Evolutionary conservation across 169 alveolate species (phyloP), one percentile per base, ranked within the genome.

Genomic region (Plasmodium relictum): DNA sequence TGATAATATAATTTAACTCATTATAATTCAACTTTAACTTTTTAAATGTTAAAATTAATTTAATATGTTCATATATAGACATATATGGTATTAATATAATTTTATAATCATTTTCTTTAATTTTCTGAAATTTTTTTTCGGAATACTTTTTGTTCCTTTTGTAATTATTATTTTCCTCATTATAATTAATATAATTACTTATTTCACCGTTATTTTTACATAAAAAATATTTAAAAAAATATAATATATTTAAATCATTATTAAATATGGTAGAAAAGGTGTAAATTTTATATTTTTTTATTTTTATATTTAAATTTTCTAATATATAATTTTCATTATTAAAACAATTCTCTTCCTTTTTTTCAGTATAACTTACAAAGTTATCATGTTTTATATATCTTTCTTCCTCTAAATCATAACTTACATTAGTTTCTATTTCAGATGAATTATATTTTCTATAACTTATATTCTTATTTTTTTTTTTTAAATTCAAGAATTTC

Each of bases 41-140:
- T 70, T 85, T 85, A 48, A 42, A 85, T 5, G 65, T 85, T 26
- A 85, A 18, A 16, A 85, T 70, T 10, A 85, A 3, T 5, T 85
- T 85, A 16, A 85, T 42, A 20, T 85, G 92, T 20, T 85, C 92
- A 24, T 85, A 85, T 22, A 85, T 85, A 8, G 92, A 41, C 92
- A 85, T 85, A 9, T 20, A 16, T n/a, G 92, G 92, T 7, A 70
- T 70, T 16, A 85, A 62, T 14, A n/a, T 63, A 12, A 70, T 44
- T 44, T 85, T 58, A 20, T 39, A 80, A 39, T 80, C 54, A n/a
- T 31, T 66, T 6, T 66, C 90, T 24, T 56, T 62, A 14, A 31
- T 42, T 24, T 45, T 68, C 5, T 54, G 80, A 12, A 54, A 18
- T 8, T 1, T 31, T 8, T 1, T 31, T 10, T 56, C 80, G 10